Evolutionary conservation across 2,329 filamentous ascomycete genomes (phyloP).

Genomic region (Fusarium sp.): DNA sequence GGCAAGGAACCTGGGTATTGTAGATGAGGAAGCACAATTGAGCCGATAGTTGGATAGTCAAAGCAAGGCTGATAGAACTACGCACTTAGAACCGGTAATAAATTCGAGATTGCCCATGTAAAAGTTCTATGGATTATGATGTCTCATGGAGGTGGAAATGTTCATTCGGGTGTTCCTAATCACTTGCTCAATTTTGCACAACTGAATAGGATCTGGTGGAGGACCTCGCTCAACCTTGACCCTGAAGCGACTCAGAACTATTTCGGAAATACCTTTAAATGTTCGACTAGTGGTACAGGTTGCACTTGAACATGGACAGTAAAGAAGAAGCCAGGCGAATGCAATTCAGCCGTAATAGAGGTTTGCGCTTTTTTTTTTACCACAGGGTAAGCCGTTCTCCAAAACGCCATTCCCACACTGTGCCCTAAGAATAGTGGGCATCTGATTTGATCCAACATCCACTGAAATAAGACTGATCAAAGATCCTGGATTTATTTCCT

Average conservation of each 20-base stretch:
- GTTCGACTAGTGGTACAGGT: not conserved
- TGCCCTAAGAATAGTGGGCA: not conserved
- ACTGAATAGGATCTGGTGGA: accelerated
- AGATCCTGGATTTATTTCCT: not conserved
- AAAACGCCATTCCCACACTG: not conserved
- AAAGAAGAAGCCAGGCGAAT: not conserved
- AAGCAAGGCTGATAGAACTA: not conserved
- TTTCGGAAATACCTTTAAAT: not conserved
- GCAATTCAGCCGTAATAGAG: not conserved
- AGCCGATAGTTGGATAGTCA: not conserved
- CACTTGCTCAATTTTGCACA: accelerated
- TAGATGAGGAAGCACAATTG: not conserved
- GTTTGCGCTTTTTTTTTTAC: not conserved
- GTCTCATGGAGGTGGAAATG: accelerated
- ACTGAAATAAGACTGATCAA: not conserved
- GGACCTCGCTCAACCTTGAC: not conserved
- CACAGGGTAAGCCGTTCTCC: not conserved
- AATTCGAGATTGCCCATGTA: not conserved
- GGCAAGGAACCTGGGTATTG: not conserved
- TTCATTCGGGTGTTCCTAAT: accelerated
- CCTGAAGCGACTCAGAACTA: accelerated
- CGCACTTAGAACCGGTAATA: not conserved
- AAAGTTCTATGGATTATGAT: not conserved
- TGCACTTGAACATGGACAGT: not conserved
- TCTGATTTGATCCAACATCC: not conserved